Base-by-base conservation (phyloP, 495 filamentous ascomycete genomes). In the Penicillium coprophilum region DNA sequence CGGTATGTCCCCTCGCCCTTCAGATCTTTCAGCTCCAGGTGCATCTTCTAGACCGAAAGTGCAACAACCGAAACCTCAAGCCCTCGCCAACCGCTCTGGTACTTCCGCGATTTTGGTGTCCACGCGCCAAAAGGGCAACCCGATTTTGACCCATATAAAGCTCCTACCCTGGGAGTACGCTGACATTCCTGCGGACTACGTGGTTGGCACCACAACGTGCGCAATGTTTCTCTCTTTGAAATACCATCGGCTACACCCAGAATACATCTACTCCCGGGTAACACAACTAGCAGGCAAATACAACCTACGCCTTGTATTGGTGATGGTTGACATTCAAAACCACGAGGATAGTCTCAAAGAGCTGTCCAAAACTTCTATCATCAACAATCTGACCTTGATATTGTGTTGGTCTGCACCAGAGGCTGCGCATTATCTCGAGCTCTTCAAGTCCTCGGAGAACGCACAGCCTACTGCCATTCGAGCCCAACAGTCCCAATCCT, bases 251-350 rank as follows among this genome's bases (percentile, higher is more conserved):
- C 75, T 97, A 45, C 95, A 99, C 70, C 94, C 94, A 2, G 94
- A 97, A 72, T 99, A 99, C 75, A 89, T 99, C 66, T 97, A 97
- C 79, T 89, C 86, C 21, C 90, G 94, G 54, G 90, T 99, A 57
- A 83, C 85, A 44, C 81, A 82, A 32, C 76, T 99, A 9, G 85
- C 85, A 21, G 86, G 86, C 17, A 90, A 89, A 67, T 97, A 92
- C 76, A 85, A 85, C 57, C 78, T 97, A 15, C 88, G 94, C 9
- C 78, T 97, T 24, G 71, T 98, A 3, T 79, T 97, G 24, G 85
- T 86, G 3, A 91, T 97, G 82, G 92, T 97, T 12, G 94, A 99
- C 68, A 96, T 97, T 48, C 82, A 86, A 32, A 91, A 90, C 62
- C 90, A 93, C 57, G 86, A 93, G 65, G 88, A 91, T 27, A 73